Evolutionary conservation across 345 rosid species (phyloP).

Genomic region (Ricinus communis): DNA sequence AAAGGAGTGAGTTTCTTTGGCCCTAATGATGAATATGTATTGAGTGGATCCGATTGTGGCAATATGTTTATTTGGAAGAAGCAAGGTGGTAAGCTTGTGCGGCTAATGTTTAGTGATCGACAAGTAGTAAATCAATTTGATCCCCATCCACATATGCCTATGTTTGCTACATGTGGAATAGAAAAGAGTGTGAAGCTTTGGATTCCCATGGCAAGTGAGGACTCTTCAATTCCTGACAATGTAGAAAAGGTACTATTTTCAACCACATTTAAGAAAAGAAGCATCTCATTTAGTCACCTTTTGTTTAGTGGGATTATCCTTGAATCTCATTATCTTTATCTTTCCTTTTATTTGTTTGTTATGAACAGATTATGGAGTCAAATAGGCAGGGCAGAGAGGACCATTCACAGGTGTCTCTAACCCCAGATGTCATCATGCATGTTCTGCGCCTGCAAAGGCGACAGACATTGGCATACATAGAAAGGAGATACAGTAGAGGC

Average conservation of each 20-base stretch:
- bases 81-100: slow-evolving; percentile 50
- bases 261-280: no score
- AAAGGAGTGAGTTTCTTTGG: slow-evolving; percentile 66
- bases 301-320: neutral
- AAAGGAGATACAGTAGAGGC: slow-evolving; percentile 46
- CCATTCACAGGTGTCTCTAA: slow-evolving; percentile 41
- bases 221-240: slow-evolving; percentile 40
- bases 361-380: slow-evolving; percentile 56
- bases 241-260: slow-evolving; percentile 42
- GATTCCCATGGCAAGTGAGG: slow-evolving; percentile 43
- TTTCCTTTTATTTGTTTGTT: neutral
- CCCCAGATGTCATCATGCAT: slow-evolving; percentile 71
- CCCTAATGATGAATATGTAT: slow-evolving; percentile 59
- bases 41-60: slow-evolving; percentile 67
- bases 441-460: slow-evolving; percentile 63
- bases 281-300: neutral
- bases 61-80: slow-evolving; percentile 67
- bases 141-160: slow-evolving; percentile 51
- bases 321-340: neutral
- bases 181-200: slow-evolving; percentile 58
- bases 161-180: slow-evolving; percentile 56
- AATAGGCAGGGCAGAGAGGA: slow-evolving; percentile 56
- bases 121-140: slow-evolving; percentile 55
- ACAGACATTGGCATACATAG: slow-evolving; percentile 45
- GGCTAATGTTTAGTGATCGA: slow-evolving; percentile 55